Evolutionary conservation across 306 rosid genomes (phyloP), one percentile per base, ranked within the genome.

Genomic region (Vigna mungo): DNA sequence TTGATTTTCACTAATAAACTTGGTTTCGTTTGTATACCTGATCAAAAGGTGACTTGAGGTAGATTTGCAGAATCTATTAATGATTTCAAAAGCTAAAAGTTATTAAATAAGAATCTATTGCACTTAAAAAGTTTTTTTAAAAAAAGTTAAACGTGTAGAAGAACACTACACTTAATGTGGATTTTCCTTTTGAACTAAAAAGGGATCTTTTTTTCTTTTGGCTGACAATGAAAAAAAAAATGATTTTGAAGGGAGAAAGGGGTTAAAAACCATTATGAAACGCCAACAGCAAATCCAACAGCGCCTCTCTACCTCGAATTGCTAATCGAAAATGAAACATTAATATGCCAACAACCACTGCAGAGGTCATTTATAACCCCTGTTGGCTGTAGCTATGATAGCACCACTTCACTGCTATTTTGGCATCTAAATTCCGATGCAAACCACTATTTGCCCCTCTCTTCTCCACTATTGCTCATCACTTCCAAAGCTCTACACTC

Each of bases 281-380:
- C 70, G 47, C 18, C 46, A 8, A 9, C 46, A 39, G 11, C 12
- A 39, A 34, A 34, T 4, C 11, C 8, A 71, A 54, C 65, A 82
- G 75, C 71, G 53, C 72, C 79, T 23, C 58, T 56, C 34, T 14
- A 58, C 86, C 82, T 82, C 80, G 86, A 82, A 78, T 72, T 54
- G 44, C 63, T 56, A 46, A 66, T 48, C 59, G 43, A 66, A 77
- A 49, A 39, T 23, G 36, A 65, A 48, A 48, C 82, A 82, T 82
- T 82, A 65, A 82, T 82, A 72, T 23, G 34, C 52, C 86, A 82
- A 82, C 86, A 36, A 82, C 82, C 76, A 49, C 85, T 65, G 71
- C 71, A 55, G 48, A 55, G 9, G 23, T 64, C 86, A 82, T 82
- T 82, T 72, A 82, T 72, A 48, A 17, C 43, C 25, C 51, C 71